Evolutionary conservation across 257 asterid species (phyloP).

Genomic region (Nicotiana knightiana): DNA sequence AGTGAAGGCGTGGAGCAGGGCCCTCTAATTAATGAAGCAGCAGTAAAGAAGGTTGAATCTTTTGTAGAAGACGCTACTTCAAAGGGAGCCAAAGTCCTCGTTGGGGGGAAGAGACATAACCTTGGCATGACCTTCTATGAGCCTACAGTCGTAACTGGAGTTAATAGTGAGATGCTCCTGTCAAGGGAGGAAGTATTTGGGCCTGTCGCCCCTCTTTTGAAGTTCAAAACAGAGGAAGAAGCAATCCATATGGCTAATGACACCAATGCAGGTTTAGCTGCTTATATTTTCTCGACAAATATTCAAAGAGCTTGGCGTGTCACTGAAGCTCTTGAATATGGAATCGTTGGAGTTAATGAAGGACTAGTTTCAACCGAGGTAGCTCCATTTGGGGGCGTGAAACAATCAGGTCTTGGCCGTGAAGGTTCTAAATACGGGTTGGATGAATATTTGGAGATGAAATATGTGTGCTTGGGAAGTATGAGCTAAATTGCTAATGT

Average conservation of each 20-base stretch:
- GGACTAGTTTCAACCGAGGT: slow-evolving; percentile 97
- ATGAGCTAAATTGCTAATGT: neutral
- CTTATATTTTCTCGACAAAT: slow-evolving; percentile 69
- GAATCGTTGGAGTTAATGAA: slow-evolving; percentile 95
- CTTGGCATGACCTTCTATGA: slow-evolving; percentile 90
- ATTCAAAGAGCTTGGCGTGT: slow-evolving; percentile 92
- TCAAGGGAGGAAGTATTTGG: slow-evolving; percentile 96
- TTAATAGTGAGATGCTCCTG: slow-evolving; percentile 72
- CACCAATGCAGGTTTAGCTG: slow-evolving; percentile 96
- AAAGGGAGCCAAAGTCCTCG: slow-evolving; percentile 89
- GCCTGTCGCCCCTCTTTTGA: slow-evolving; percentile 93
- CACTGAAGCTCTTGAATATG: slow-evolving; percentile 94
- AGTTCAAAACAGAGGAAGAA: slow-evolving; percentile 91
- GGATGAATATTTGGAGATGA: slow-evolving; percentile 76
- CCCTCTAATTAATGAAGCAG: slow-evolving; percentile 91
- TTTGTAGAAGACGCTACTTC: slow-evolving; percentile 80
- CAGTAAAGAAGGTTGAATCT: slow-evolving; percentile 78
- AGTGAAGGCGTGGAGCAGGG: slow-evolving; percentile 94
- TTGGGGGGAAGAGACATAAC: slow-evolving; percentile 85
- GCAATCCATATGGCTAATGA: slow-evolving; percentile 84
- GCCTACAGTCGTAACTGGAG: slow-evolving; percentile 84
- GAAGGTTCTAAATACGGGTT: slow-evolving; percentile 97
- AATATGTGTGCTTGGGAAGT: slow-evolving; percentile 17
- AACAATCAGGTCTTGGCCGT: slow-evolving; percentile 96
- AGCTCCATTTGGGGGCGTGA: slow-evolving; percentile 95